These are phyloP conservation scores for Aspergillus fructus DNA, from an alignment of 2,329 filamentous ascomycete genomes.

Conservation along the genomic window DNA sequence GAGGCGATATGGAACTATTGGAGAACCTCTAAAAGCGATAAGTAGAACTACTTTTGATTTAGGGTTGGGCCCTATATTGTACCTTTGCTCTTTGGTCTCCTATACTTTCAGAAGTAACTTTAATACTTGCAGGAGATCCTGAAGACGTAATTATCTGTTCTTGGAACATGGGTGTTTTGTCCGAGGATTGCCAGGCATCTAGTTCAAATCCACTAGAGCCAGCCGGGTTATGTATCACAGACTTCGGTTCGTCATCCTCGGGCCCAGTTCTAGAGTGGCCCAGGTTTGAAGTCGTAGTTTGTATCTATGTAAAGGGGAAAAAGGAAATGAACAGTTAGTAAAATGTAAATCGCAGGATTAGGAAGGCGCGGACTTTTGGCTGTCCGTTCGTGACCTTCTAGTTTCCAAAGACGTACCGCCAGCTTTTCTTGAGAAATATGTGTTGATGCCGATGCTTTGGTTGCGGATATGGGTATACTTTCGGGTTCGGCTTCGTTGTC, in stretches of 20 bases:
- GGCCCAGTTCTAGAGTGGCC: constrained; percentile 38
- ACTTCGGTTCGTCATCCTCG: constrained; percentile 72
- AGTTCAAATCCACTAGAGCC: constrained; percentile 73
- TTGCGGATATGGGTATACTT: background rate
- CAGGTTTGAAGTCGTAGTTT: constrained; percentile 23
- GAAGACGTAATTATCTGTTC: constrained; percentile 9
- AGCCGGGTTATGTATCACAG: constrained; percentile 86
- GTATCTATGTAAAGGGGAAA: constrained; percentile 26
- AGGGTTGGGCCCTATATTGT: background rate
- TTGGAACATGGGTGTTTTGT: constrained; percentile 10
- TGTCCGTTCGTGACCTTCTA: background rate
- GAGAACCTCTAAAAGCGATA: constrained; percentile 23
- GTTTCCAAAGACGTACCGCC: constrained; percentile 21
- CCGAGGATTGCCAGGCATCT: constrained; percentile 4
- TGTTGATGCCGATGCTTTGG: background rate
- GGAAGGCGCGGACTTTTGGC: background rate
- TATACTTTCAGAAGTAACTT: background rate
- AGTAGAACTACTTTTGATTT: background rate
- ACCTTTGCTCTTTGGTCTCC: constrained; percentile 17
- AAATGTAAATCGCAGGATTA: background rate
- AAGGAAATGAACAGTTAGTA: background rate
- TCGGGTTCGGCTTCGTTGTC: background rate
- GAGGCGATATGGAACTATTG: constrained; percentile 58
- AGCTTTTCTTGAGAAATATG: constrained; percentile 20
- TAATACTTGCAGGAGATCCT: background rate